phyloP scores from a whole-genome alignment of 345 rosid species.

The Euphorbia pulcherrima region DNA sequence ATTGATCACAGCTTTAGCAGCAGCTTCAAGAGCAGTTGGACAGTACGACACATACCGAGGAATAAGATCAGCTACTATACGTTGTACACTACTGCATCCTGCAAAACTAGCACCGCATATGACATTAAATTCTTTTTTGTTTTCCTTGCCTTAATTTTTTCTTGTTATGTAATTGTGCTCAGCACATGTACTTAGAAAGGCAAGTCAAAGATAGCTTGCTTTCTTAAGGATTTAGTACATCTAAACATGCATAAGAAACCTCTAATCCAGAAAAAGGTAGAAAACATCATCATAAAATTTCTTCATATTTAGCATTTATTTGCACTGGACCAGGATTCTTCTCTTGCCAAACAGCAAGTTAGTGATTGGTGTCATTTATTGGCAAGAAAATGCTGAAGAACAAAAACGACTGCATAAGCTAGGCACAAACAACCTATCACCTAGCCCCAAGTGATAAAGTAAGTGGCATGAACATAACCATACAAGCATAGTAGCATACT shows the following conservation, averaged over 20 bases:
- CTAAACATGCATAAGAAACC: neutral
- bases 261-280: neutral
- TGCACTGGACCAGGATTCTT: neutral
- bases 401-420: neutral
- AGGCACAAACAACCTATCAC: neutral
- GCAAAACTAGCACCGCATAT: conserved; percentile 27
- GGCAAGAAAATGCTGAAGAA: neutral
- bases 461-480: neutral
- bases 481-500: neutral
- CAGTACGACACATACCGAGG: conserved; percentile 80
- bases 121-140: conserved; percentile 9
- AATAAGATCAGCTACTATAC: conserved; percentile 77
- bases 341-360: neutral
- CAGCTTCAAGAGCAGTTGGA: conserved; percentile 74
- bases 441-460: neutral
- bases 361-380: neutral
- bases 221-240: neutral
- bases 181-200: neutral
- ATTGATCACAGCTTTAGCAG: conserved; percentile 55
- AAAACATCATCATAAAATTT: neutral
- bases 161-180: neutral
- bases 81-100: conserved; percentile 90
- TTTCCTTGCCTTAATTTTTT: neutral
- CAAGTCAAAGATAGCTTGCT: neutral
- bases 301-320: neutral